Base-by-base conservation (phyloP, 2,329 filamentous ascomycete genomes). In the Colletotrichum magnum region DNA sequence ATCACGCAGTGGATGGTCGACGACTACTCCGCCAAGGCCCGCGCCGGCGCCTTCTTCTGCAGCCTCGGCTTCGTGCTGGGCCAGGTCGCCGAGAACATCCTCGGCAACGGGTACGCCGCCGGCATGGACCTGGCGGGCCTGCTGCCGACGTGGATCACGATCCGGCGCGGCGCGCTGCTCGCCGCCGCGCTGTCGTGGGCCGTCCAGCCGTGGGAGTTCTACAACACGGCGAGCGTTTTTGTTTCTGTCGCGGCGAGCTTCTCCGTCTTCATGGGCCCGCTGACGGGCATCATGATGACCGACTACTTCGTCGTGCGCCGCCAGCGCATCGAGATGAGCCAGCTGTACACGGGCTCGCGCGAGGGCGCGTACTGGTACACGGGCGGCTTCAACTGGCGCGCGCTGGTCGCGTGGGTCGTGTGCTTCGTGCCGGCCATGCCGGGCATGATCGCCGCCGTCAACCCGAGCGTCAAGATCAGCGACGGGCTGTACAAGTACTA, bases 361-460 rank as follows among this genome's bases (percentile, higher is more conserved):
- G 74, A 79, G 18, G 79, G 78, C 2, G 79, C 79, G 13, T 84
- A 83, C 70, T 81, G 78, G 74, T 82, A 78, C 71, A 69, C 71
- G 2, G 65, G 75, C 15, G 80, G 81, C 7, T 69, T 70, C 58
- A 81, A 82, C 70, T 79, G 75, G 76, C 75, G 80, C 24, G 79
- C 77, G 1, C 76, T 78, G 15, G 67, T 74, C 2, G 73, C 78
- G 26, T 82, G 77, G 66, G 73, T 77, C 32, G 69, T 76, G 43
- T 76, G 77, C 21, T 77, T 77, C 67, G 74, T 77, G 28, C 78
- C 78, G 2, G 72, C 73, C 6, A 74, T 77, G 61, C 73, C 73
- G 0, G 75, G 75, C 2, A 72, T 77, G 62, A 73, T 77, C 45
- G 69, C 70, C 16, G 75, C 60, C 12, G 73, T 73, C 41, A 73